A percentile compares a stretch with the other conserved stretches of the same genome.
Evolutionary conservation across 345 rosid genomes (phyloP).

Genomic region (Euphorbia lathyris): DNA sequence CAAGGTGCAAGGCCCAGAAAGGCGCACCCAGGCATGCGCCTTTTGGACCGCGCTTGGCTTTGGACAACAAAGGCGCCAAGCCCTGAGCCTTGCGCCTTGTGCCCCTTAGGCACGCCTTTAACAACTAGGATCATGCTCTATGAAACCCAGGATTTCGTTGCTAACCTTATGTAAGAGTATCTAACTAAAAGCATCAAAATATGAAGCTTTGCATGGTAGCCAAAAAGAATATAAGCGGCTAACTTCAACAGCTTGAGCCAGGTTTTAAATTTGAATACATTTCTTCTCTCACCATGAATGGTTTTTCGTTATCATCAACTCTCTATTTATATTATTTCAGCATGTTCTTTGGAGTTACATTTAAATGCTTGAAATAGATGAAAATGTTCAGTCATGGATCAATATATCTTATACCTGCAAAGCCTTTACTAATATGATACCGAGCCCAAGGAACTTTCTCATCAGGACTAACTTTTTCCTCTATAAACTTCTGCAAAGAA

Average conservation of each 20-base stretch:
- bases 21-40: too few species aligned
- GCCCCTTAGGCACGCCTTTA: too few species aligned
- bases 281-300: neutral
- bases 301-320: neutral
- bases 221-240: neutral
- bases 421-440: constrained; percentile 61
- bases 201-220: neutral
- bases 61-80: too few species aligned
- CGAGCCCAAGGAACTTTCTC: constrained; percentile 51
- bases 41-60: too few species aligned
- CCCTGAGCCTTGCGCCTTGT: too few species aligned
- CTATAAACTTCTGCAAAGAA: constrained; percentile 46
- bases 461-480: constrained; percentile 47
- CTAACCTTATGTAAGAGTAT: neutral
- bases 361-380: neutral
- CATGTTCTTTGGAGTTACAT: neutral
- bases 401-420: constrained; percentile 43
- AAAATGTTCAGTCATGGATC: neutral
- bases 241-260: neutral
- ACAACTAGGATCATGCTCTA: too few species aligned
- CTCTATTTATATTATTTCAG: neutral
- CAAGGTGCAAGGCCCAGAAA: too few species aligned
- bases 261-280: neutral
- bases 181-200: neutral
- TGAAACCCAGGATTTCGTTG: too few species aligned